Base-by-base conservation (phyloP, 306 rosid species). In the Dryas octopetala region DNA sequence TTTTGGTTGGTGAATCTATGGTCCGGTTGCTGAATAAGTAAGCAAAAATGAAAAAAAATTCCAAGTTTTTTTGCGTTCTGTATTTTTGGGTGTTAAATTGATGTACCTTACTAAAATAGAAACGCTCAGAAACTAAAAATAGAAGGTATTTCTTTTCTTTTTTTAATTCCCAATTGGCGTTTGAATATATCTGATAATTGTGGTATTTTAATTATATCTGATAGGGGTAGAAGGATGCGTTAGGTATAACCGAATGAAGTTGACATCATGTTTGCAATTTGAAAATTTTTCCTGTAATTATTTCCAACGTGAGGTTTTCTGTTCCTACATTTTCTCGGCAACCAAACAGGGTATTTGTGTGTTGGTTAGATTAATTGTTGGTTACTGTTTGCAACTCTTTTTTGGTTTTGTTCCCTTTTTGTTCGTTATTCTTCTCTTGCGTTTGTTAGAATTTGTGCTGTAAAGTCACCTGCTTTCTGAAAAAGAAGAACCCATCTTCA, bases 341-440 rank as follows among this genome's bases (percentile, higher is more conserved):
- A 66, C 81, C 73, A 58, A 50, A 73, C 47, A 78, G 73, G 49
- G 41, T 16, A 59, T 68, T 52, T 52, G 50, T 63, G 6, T 63
- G 49, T 63, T 32, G 66, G 19, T 61, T 61, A 28, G 26, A 68
- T 76, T 15, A 45, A n/a, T 59, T 14, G 17, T 28, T 9, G 17
- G 26, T 16, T 53, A 53, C 74, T 48, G 9, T 66, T 80, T 61
- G 23, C 71, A 68, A 66, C 58, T 83, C 68, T 53, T 28, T 75
- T 53, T 28, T 28, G 14, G 19, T 7, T 45, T 61, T 32, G 15
- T 65, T 40, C 12, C 16, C 4, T 23, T n/a, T 74, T 15, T 41
- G 14, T 43, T 15, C 16, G 67, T 72, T 83, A 77, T 83, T 68
- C 88, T 77, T 87, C 66, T 70, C 82, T 83, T 82, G 68, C 23